Evolutionary conservation across 192 early-diverging fungal species (phyloP), one percentile per base, ranked within the genome.

Genomic region (Allomyces javanicus): DNA sequence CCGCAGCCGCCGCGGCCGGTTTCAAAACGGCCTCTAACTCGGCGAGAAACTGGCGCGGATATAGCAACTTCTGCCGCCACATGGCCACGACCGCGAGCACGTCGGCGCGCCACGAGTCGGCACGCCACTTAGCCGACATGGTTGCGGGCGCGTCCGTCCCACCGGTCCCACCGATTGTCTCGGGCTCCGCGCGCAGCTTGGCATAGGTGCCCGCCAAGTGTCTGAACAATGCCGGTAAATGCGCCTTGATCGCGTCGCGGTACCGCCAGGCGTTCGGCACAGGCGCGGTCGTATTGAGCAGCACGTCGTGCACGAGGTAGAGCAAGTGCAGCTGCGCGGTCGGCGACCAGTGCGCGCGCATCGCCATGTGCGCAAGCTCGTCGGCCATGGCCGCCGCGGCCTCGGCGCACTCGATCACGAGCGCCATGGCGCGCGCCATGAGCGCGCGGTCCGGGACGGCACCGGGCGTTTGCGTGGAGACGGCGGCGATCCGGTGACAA

Each of bases 191-290:
- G 33, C 33, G 33, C 3, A 40, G 33, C 9, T 9, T 40, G 7
- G 33, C 33, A 7, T 40, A 40, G 4, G 33, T 40, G 33, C 33
- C 33, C 33, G 33, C 33, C 5, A 40, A 9, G 33, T 40, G 33
- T 0, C 33, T 3, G 7, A 40, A 40, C 33, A 40, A 40, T 3
- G 33, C 33, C 33, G 33, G 33, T 9, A 40, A 40, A 40, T 40
- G 33, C 33, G 7, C 33, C 33, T 40, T 40, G 33, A 40, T 40
- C 67, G 72, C 77, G 21, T 77, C 77, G 44, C 94, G 76, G 66
- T 86, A 87, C 74, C 87, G 83, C 92, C 94, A 96, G 10, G 86
- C 92, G 68, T 88, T 89, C n/a, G 88, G 82, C 3, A 92, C 77
- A 1, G 80, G 79, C 19, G 86, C 80, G 62, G 84, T 78, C 67